Evolutionary conservation across 768 basidiomycete genomes (phyloP), one percentile per base, ranked within the genome.

Genomic region (Steccherinum ochraceum): DNA sequence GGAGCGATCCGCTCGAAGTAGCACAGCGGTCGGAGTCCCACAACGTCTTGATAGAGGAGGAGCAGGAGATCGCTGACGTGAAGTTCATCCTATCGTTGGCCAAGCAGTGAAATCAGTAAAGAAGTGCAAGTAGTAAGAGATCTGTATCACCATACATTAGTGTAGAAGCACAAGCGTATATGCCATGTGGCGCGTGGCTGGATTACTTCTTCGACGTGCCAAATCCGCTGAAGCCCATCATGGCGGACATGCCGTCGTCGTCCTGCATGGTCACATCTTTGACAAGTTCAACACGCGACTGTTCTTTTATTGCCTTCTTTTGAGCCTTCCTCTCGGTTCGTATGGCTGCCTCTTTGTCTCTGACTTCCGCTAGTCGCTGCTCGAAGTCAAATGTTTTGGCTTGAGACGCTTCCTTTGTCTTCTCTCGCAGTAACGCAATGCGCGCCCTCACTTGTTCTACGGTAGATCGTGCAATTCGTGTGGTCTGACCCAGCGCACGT

Each of bases 361-460:
- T 83, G 46, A 97, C 81, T 58, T 93, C 89, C 25, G 83, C 81
- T 12, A 98, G 69, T 23, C 96, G 88, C 61, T 87, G 72, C 61
- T 93, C 86, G 69, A 99, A 99, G 69, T 99, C 95, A 62, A 81
- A 99, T n/a, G 84, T 80, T 64, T 96, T 96, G 0, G 90, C 86
- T 23, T 78, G 74, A 0, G 92, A 82, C 5, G 84, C 84, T 40
- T 88, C 84, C 54, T 84, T 86, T 2, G 94, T 94, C 67, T 84
- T 85, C 66, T 90, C 93, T 12, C 95, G 84, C 24, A 99, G 72
- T 30, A 78, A 72, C 0, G 90, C 89, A 68, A 99, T 98, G 53
- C 89, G 84, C 4, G 84, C 84, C 42, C 92, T 89, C 48, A 99
- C 96, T 70, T 99, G 92, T 56, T 84, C 84, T 16, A 98, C 69